Conservation (phyloP, 441 rosid species). For the Flueggea neowawraea region DNA sequence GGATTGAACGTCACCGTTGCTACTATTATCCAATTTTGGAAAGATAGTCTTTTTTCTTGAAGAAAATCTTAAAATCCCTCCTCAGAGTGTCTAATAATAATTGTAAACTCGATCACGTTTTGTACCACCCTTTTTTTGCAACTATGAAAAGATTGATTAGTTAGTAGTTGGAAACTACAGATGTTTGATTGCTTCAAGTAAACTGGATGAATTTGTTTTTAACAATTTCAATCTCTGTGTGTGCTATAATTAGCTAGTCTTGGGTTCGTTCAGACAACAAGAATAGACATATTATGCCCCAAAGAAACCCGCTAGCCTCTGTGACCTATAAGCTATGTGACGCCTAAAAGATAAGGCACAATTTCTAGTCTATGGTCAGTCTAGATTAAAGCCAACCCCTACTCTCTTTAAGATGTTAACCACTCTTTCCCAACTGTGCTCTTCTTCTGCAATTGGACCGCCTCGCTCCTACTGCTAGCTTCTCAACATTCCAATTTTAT, state of each 20-base stretch:
- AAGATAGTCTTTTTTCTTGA: neutral
- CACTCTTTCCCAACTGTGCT: too few species aligned
- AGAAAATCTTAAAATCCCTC: too few species aligned
- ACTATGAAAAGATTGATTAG: neutral
- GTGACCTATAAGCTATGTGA: too few species aligned
- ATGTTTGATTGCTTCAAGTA: neutral
- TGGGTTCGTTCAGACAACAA: neutral
- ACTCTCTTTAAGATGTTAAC: too few species aligned
- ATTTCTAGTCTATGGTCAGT: too few species aligned
- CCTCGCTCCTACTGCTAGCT: too few species aligned
- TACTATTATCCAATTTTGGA: conserved; percentile 17
- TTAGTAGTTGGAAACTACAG: neutral
- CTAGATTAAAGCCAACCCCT: too few species aligned
- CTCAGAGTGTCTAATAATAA: too few species aligned
- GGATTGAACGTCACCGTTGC: conserved; percentile 14
- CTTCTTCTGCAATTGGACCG: too few species aligned
- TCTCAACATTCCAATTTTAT: too few species aligned
- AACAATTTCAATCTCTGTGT: neutral
- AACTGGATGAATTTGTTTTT: neutral
- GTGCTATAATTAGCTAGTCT: neutral
- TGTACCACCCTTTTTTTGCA: conserved; percentile 4
- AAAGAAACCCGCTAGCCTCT: neutral
- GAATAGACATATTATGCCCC: neutral
- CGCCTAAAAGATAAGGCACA: too few species aligned
- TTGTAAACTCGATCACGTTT: neutral